phyloP scores from a whole-genome alignment of 2,329 filamentous ascomycete species.

The Arthrobotrys musiformis region DNA sequence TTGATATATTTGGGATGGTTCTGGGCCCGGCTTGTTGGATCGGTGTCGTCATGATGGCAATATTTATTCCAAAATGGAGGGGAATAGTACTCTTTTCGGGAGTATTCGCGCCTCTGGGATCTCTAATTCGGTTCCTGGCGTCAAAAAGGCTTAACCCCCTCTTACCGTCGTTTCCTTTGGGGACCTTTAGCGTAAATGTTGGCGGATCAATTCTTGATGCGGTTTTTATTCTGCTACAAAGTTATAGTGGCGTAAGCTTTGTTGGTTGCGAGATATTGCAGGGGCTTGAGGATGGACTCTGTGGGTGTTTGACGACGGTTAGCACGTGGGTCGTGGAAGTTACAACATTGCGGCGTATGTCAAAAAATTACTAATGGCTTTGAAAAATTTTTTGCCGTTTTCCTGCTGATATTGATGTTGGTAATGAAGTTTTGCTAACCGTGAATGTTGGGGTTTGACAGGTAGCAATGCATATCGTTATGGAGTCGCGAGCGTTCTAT shows the following conservation, averaged over 20 bases:
- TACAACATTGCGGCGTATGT: slow-evolving; percentile 65
- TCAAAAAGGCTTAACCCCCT: slow-evolving; percentile 77
- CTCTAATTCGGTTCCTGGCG: slow-evolving; percentile 77
- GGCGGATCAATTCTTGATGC: slow-evolving; percentile 79
- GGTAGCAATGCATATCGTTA: slow-evolving; percentile 58
- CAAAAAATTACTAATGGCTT: neutral
- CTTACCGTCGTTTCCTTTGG: slow-evolving; percentile 77
- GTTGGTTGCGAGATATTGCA: slow-evolving; percentile 76
- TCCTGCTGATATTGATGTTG: neutral
- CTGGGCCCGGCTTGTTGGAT: slow-evolving; percentile 81
- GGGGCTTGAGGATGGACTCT: slow-evolving; percentile 75
- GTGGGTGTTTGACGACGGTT: slow-evolving; percentile 74
- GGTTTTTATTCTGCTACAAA: slow-evolving; percentile 67
- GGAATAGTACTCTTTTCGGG: slow-evolving; percentile 78
- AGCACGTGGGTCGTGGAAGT: slow-evolving; percentile 75
- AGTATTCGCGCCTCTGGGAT: slow-evolving; percentile 84
- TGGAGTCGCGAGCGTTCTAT: slow-evolving; percentile 57
- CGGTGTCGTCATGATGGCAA: slow-evolving; percentile 76
- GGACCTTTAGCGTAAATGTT: slow-evolving; percentile 86
- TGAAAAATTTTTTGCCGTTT: neutral
- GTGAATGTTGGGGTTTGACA: slow-evolving; percentile 11
- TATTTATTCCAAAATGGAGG: slow-evolving; percentile 83
- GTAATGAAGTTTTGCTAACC: slow-evolving; percentile 15
- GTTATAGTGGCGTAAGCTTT: slow-evolving; percentile 66
- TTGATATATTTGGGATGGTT: slow-evolving; percentile 74